These are phyloP conservation scores for Talaromyces proteolyticus DNA, from an alignment of 495 filamentous ascomycete genomes.

Conservation along the genomic window DNA sequence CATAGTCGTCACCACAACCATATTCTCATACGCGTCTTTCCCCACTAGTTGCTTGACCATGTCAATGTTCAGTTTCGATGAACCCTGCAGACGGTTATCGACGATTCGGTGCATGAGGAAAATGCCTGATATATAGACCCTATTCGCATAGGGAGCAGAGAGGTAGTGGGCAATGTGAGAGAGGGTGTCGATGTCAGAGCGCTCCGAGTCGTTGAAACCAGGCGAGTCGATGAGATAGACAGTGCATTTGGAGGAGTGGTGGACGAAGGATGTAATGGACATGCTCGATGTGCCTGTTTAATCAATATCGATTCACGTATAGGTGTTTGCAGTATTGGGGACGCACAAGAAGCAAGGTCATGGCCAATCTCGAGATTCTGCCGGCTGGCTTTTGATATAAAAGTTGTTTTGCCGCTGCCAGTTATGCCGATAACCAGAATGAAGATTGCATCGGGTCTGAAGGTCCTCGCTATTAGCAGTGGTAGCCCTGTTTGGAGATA, in stretches of 20 bases:
- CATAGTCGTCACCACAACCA: conserved; percentile 10
- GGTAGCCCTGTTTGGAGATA: too few species aligned
- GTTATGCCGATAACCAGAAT: not conserved
- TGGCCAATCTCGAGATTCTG: not conserved
- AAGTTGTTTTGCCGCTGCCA: not conserved
- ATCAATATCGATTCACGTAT: not conserved
- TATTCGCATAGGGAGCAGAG: conserved; percentile 15
- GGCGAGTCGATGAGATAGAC: conserved; percentile 18
- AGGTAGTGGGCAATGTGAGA: conserved; percentile 23
- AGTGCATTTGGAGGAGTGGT: not conserved
- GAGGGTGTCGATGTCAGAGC: not conserved
- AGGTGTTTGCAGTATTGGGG: not conserved
- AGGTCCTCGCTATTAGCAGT: too few species aligned
- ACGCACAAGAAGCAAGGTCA: not conserved
- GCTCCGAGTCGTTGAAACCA: not conserved
- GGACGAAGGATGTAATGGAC: too few species aligned
- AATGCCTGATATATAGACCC: conserved; percentile 18
- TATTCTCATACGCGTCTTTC: not conserved
- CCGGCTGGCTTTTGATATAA: not conserved
- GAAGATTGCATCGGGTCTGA: too few species aligned
- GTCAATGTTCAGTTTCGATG: conserved; percentile 13
- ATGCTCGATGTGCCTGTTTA: not conserved
- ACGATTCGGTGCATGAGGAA: conserved; percentile 21
- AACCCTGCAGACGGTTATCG: conserved; percentile 15
- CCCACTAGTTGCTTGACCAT: conserved; percentile 22